phyloP scores from a whole-genome alignment of 2,329 filamentous ascomycete genomes.

The Endothia cerciana region DNA sequence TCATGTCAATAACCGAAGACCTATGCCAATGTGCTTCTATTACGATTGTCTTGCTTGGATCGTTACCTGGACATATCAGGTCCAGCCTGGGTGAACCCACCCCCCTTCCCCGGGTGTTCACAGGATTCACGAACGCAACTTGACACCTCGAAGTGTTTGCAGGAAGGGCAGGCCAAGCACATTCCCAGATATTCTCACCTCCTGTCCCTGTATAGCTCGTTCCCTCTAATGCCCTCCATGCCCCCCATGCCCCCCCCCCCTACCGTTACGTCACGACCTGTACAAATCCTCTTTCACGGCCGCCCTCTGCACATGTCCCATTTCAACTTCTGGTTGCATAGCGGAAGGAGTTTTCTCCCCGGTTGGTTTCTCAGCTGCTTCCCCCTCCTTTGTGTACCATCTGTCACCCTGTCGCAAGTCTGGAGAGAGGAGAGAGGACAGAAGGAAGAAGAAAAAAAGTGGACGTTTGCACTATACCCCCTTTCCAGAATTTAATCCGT shows the following conservation, averaged over 20 bases:
- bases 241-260: neutral
- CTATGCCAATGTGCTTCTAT: neutral
- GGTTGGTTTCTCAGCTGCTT: conserved; percentile 2
- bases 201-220: conserved; percentile 8
- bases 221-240: conserved; percentile 12
- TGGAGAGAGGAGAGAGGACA: neutral
- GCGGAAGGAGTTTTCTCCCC: conserved; percentile 22
- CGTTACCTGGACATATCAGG: neutral
- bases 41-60: conserved; percentile 4
- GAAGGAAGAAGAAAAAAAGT: neutral
- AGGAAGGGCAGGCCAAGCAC: neutral
- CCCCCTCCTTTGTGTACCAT: neutral
- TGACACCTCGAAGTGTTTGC: neutral
- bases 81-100: neutral
- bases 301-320: conserved; percentile 21
- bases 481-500: neutral
- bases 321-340: conserved; percentile 22
- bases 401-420: neutral
- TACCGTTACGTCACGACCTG: conserved; percentile 4
- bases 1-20: neutral
- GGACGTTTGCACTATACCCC: neutral
- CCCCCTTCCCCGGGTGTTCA: neutral
- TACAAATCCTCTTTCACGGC: conserved; percentile 14
- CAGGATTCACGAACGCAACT: neutral
- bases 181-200: neutral